These are phyloP conservation scores for Backusella liffmaniae DNA, from an alignment of 192 early-diverging fungal genomes.

Conservation along the genomic window DNA sequence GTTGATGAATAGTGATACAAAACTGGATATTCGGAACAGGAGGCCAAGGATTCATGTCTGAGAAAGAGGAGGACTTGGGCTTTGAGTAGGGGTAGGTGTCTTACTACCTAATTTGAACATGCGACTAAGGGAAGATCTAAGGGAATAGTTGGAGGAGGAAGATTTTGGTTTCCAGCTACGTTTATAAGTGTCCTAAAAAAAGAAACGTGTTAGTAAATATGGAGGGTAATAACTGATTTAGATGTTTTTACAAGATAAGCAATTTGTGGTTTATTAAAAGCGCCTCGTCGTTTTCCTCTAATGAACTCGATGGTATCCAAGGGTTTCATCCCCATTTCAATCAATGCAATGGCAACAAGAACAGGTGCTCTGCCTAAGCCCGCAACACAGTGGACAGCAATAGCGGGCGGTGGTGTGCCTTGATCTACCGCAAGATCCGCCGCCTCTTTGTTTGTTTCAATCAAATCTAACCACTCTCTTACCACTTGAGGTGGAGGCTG, in stretches of 20 bases:
- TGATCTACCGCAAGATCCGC: conserved; percentile 17
- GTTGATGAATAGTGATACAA: conserved; percentile 2
- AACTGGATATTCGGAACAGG: background rate
- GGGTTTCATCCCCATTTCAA: conserved; percentile 75
- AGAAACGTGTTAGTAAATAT: background rate
- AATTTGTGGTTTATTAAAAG: conserved; percentile 62
- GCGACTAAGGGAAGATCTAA: conserved; percentile 29
- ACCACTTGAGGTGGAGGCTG: conserved; percentile 47
- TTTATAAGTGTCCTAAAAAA: conserved; percentile 34
- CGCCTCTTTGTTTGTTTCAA: conserved; percentile 44
- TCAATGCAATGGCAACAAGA: conserved; percentile 79
- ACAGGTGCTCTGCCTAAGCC: conserved; percentile 94
- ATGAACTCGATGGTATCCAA: conserved; percentile 76
- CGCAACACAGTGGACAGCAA: conserved; percentile 93
- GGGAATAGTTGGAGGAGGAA: conserved; percentile 24
- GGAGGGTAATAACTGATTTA: no score
- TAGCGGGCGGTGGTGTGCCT: conserved; percentile 43
- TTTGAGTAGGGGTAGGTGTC: conserved; percentile 5
- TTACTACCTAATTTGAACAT: conserved; percentile 35
- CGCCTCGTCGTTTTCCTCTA: conserved; percentile 68
- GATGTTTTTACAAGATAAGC: conserved; percentile 14
- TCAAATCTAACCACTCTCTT: conserved; percentile 60
- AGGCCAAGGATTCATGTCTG: conserved; percentile 14
- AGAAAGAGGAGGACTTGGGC: background rate
- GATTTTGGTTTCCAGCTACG: conserved; percentile 31